phyloP scores from a whole-genome alignment of 345 rosid species.

The Corymbia maculata region DNA sequence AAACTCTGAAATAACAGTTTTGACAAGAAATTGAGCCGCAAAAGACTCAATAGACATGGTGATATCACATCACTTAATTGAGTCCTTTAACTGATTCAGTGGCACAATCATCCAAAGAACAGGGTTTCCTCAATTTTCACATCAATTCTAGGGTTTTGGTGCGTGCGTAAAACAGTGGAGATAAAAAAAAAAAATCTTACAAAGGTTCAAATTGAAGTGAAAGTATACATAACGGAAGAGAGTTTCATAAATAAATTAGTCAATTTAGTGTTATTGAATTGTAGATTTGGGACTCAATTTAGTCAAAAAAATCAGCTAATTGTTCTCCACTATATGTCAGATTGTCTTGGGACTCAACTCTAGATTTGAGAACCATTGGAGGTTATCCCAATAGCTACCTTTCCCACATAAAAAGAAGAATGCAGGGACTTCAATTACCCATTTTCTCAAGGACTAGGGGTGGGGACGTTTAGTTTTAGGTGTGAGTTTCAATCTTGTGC shows the following conservation, averaged over 20 bases:
- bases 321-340: background rate
- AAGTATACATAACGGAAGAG: background rate
- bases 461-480: too few relatives aligned
- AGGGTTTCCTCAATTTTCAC: background rate
- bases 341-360: background rate
- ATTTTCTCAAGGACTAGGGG: too few relatives aligned
- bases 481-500: too few relatives aligned
- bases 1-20: background rate
- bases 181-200: background rate
- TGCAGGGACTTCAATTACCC: too few relatives aligned
- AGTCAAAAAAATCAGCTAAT: background rate
- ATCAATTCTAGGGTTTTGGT: background rate
- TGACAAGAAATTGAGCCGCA: background rate
- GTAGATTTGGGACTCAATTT: background rate
- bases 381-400: too few relatives aligned
- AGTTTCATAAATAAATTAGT: background rate
- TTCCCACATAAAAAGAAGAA: too few relatives aligned
- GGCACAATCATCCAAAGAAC: background rate
- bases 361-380: background rate
- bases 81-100: background rate
- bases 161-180: background rate
- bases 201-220: background rate
- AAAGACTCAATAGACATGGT: background rate
- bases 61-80: background rate
- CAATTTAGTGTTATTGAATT: background rate